Percentiles rank a stretch among this genome's conserved stretches.
phyloP scores from a whole-genome alignment of 1,284 basidiomycete species.

The Inonotus obliquus region DNA sequence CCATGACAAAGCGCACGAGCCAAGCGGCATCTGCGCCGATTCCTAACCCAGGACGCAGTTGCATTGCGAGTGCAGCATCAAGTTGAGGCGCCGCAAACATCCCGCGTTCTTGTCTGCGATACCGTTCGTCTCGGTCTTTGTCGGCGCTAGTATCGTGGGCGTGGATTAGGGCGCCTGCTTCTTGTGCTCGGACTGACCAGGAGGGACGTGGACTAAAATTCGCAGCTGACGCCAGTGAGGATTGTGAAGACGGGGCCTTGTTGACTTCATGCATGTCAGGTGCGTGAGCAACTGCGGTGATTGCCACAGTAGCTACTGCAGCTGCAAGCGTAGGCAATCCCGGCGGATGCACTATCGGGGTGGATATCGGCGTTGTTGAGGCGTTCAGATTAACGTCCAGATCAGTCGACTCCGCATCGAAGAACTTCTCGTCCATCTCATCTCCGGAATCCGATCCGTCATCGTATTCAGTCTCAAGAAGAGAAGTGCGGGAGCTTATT shows the following conservation, averaged over 20 bases:
- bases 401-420: conserved; percentile 31
- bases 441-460: conserved; percentile 17
- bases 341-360: conserved; percentile 24
- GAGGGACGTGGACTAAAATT: conserved; percentile 27
- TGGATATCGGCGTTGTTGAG: conserved; percentile 19
- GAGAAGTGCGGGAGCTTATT: background rate
- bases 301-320: conserved; percentile 24
- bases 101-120: conserved; percentile 28
- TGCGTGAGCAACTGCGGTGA: conserved; percentile 24
- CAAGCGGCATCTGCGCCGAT: conserved; percentile 68
- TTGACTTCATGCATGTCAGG: conserved; percentile 32
- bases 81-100: conserved; percentile 40
- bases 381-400: conserved; percentile 20
- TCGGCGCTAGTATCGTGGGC: background rate
- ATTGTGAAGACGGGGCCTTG: background rate
- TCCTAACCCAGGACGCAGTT: conserved; percentile 62
- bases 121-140: conserved; percentile 1
- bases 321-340: conserved; percentile 23
- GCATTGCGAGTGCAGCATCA: conserved; percentile 72
- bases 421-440: conserved; percentile 32
- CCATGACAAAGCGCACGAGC: conserved; percentile 73
- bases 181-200: conserved; percentile 38
- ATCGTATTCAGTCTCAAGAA: background rate
- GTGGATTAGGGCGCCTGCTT: conserved; percentile 15
- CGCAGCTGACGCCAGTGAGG: background rate